Percentiles rank a stretch among this genome's conserved stretches.
phyloP scores from a whole-genome alignment of 495 filamentous ascomycete genomes.

The Lasiosphaeria hispida region DNA sequence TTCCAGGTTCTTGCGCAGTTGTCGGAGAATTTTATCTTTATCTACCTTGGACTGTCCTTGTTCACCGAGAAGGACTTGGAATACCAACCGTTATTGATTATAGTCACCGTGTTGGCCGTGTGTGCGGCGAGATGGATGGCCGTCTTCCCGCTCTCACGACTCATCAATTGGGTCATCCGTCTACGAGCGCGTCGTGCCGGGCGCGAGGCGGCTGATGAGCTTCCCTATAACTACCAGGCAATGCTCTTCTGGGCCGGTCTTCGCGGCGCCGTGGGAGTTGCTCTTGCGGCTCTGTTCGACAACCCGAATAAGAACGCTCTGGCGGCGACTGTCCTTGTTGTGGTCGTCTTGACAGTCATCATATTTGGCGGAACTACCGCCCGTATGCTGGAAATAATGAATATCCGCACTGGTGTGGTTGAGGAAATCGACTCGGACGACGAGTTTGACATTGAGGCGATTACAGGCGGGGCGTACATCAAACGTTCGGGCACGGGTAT shows the following conservation, averaged over 20 bases:
- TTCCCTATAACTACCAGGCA: constrained; percentile 88
- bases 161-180: constrained; percentile 91
- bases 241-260: constrained; percentile 99
- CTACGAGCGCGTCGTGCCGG: constrained; percentile 82
- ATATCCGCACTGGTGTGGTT: constrained; percentile 90
- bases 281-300: constrained; percentile 82
- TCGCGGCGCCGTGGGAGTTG: constrained; percentile 93
- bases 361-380: constrained; percentile 98
- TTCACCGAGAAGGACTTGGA: constrained; percentile 85
- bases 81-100: constrained; percentile 94
- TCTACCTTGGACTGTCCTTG: constrained; percentile 90
- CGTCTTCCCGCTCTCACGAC: constrained; percentile 86
- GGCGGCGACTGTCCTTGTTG: constrained; percentile 89
- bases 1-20: constrained; percentile 94
- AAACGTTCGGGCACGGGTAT: constrained; percentile 67
- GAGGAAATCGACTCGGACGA: constrained; percentile 97
- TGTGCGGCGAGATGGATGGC: constrained; percentile 88
- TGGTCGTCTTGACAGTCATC: constrained; percentile 96
- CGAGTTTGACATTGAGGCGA: constrained; percentile 94
- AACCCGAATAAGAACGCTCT: constrained; percentile 76
- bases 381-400: constrained; percentile 96
- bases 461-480: constrained; percentile 68
- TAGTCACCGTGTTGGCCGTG: constrained; percentile 86
- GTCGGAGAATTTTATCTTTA: constrained; percentile 99
- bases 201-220: constrained; percentile 74